Evolutionary conservation across 352 stramenopile genomes (phyloP), one percentile per base, ranked within the genome.

Genomic region (Albugo laibachii): DNA sequence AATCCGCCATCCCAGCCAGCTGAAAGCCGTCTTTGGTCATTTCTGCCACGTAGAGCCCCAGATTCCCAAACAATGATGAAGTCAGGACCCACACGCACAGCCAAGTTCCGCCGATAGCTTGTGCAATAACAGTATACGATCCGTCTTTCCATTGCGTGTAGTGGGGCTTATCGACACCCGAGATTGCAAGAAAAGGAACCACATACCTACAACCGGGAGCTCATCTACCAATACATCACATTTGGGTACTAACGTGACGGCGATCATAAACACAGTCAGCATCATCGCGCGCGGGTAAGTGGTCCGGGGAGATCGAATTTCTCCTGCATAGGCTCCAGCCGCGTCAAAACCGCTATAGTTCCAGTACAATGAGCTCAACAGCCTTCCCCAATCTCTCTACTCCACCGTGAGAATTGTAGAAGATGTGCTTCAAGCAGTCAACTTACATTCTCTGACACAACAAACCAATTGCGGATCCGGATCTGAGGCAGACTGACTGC

Each of bases 11-110:
- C 8, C 76, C 76, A 27, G 70, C 73, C 19, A 89, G 58, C 46
- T 85, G 71, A 36, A 83, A 89, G 13, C 65, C 70, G 52, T 89
- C 71, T 50, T 89, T 84, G 36, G 72, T 66, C 64, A 89, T 83
- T 44, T 89, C 71, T 34, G 76, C 76, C 13, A 83, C 67, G 55
- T 87, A 87, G 14, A 89, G 62, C 14, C 76, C 76, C 19, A 84
- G 57, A 45, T 89, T 89, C 0, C 74, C 74, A 43, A 84, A 73
- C 20, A 89, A 62, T 11, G 69, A 77, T 15, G 65, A 82, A 15
- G 88, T 61, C 13, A 92, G 41, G 19, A 92, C 56, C 74, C 74
- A 86, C 3, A 82, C 52, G 15, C 66, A 74, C n/a, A 88, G 66
- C 66, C 69, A 80, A 35, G 61, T 65, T 14, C 74, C 72, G 20